Evolutionary conservation across 164 flowering plant species (phyloP).

Genomic region (Nymphaea thermarum): DNA sequence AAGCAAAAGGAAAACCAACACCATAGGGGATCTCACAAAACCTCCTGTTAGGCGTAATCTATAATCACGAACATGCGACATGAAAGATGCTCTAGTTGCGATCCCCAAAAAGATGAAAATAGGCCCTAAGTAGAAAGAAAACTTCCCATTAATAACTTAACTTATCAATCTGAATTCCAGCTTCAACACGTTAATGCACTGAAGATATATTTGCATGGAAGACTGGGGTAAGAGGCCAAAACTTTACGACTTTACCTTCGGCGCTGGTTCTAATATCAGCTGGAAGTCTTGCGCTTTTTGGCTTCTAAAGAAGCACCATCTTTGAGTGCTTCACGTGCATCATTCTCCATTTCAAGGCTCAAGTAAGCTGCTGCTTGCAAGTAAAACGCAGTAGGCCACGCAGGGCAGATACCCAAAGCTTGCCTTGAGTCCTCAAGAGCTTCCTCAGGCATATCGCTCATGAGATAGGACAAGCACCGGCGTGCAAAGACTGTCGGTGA

Average conservation of each 20-base stretch:
- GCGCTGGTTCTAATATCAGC: not conserved
- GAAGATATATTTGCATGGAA: not conserved
- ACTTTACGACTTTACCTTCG: not conserved
- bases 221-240: not conserved
- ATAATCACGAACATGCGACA: not conserved
- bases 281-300: conserved; percentile 18
- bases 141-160: not conserved
- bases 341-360: conserved; percentile 66
- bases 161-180: not conserved
- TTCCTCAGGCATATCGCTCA: conserved; percentile 60
- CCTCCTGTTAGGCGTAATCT: not conserved
- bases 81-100: not conserved
- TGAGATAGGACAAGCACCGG: conserved; percentile 66
- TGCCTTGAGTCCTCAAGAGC: conserved; percentile 82
- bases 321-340: conserved; percentile 22
- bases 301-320: conserved; percentile 39
- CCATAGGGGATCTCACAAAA: not conserved
- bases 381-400: conserved; percentile 69
- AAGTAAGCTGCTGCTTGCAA: conserved; percentile 69
- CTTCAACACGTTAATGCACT: not conserved
- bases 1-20: not conserved
- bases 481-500: conserved; percentile 77
- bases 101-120: not conserved
- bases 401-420: conserved; percentile 57
- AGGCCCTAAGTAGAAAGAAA: not conserved